Conservation (phyloP, 495 filamentous ascomycete genomes). For the Aspergillus mulundensis region DNA sequence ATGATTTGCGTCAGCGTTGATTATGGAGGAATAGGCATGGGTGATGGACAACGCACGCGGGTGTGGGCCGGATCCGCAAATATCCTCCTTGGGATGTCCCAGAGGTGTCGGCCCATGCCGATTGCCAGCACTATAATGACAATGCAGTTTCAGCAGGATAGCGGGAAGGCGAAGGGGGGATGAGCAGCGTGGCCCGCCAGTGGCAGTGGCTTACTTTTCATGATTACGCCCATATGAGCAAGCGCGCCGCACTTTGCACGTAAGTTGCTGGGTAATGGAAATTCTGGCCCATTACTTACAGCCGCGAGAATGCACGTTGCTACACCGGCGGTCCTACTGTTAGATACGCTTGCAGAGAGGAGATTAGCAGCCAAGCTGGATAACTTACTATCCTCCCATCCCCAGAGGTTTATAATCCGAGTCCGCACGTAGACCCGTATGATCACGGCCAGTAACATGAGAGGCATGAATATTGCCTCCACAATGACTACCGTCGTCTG, state of each 20-base stretch:
- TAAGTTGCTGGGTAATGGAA: background rate
- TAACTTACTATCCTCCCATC: slow-evolving; percentile 7
- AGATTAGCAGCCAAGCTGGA: too few species aligned
- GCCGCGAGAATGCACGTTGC: slow-evolving; percentile 3
- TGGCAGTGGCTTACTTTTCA: background rate
- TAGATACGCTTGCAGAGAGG: too few species aligned
- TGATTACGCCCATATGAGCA: slow-evolving; percentile 4
- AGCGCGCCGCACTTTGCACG: slow-evolving; percentile 1
- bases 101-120: slow-evolving; percentile 4
- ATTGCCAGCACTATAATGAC: too few species aligned
- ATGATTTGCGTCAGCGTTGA: background rate
- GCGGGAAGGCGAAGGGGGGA: too few species aligned
- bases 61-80: background rate
- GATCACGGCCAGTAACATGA: background rate
- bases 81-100: background rate
- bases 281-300: background rate
- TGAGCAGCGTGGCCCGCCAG: too few species aligned
- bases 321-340: too few species aligned
- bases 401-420: background rate
- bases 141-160: too few species aligned
- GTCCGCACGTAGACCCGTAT: background rate
- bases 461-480: background rate
- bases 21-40: background rate
- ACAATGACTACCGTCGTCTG: background rate
- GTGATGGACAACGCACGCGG: slow-evolving; percentile 6